These are phyloP conservation scores for Hymenoscyphus linearis DNA, from an alignment of 2,329 filamentous ascomycete genomes.

Conservation along the genomic window DNA sequence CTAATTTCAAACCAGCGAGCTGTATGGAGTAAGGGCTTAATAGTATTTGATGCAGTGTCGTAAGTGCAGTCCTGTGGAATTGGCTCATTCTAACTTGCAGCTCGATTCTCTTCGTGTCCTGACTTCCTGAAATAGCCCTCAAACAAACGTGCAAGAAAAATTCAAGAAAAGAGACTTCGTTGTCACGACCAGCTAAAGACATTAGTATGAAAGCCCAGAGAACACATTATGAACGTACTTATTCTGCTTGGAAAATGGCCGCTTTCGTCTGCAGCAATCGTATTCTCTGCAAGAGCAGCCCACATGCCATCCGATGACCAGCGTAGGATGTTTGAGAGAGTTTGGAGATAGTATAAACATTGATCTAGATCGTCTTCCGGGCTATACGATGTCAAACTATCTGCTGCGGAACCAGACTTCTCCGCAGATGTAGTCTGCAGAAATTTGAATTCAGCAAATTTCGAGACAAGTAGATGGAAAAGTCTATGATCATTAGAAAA, in stretches of 20 bases:
- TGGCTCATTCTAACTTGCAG: constrained; percentile 51
- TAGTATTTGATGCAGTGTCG: constrained; percentile 65
- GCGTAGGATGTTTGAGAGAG: constrained; percentile 66
- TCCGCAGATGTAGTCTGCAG: constrained; percentile 33
- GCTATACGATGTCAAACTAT: constrained; percentile 35
- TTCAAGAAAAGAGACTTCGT: constrained; percentile 58
- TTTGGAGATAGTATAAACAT: constrained; percentile 72
- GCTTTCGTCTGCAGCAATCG: constrained; percentile 43
- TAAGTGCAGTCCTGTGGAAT: constrained; percentile 66
- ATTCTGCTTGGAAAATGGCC: constrained; percentile 41
- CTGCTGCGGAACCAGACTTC: constrained; percentile 19
- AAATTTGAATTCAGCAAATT: constrained; percentile 51
- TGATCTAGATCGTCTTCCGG: constrained; percentile 67
- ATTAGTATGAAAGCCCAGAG: constrained; percentile 14
- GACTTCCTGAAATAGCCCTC: constrained; percentile 49
- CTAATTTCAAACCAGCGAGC: constrained; percentile 60
- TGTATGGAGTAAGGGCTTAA: constrained; percentile 55
- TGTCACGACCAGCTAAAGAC: constrained; percentile 44
- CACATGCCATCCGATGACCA: constrained; percentile 66
- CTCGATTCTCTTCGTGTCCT: constrained; percentile 33
- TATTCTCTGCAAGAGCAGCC: constrained; percentile 62
- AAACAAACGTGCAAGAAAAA: constrained; percentile 64
- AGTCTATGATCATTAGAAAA: constrained; percentile 40
- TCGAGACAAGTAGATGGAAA: constrained; percentile 55
- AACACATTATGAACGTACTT: constrained; percentile 39